Conservation (phyloP, 2,329 filamentous ascomycete genomes). For the Pseudogymnoascus verrucosus region DNA sequence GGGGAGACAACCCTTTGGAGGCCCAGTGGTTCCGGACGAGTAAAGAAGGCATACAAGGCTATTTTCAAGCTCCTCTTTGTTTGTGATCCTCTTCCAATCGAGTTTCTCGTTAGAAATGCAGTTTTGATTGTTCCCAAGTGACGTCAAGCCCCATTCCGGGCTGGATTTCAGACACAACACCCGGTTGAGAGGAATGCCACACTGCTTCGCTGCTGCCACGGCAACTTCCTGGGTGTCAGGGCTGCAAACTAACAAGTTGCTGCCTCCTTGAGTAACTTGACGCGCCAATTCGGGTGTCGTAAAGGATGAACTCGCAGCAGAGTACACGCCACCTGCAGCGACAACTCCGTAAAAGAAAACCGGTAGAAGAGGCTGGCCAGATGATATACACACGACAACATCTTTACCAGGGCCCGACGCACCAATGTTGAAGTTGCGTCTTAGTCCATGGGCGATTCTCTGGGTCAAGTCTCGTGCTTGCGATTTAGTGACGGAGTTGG, state of each 20-base stretch:
- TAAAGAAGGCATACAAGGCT: conserved; percentile 64
- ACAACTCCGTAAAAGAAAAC: conserved; percentile 62
- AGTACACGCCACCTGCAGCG: conserved; percentile 73
- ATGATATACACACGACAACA: conserved; percentile 49
- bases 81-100: conserved; percentile 50
- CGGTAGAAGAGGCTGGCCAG: conserved; percentile 51
- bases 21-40: conserved; percentile 69
- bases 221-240: conserved; percentile 60
- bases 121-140: conserved; percentile 57
- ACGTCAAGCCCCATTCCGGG: conserved; percentile 40
- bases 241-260: conserved; percentile 58
- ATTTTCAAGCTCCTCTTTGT: conserved; percentile 42
- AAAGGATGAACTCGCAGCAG: conserved; percentile 64
- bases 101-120: conserved; percentile 36
- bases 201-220: conserved; percentile 35
- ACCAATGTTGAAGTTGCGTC: conserved; percentile 45
- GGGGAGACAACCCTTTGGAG: conserved; percentile 52
- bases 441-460: conserved; percentile 48
- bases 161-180: conserved; percentile 57
- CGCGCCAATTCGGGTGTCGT: conserved; percentile 65
- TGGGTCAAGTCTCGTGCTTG: conserved; percentile 41
- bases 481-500: conserved; percentile 45
- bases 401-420: conserved; percentile 39
- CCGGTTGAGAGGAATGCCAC: conserved; percentile 44
- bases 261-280: conserved; percentile 62